phyloP scores from a whole-genome alignment of 1,139 yeast species.

The Taphrina populina region DNA sequence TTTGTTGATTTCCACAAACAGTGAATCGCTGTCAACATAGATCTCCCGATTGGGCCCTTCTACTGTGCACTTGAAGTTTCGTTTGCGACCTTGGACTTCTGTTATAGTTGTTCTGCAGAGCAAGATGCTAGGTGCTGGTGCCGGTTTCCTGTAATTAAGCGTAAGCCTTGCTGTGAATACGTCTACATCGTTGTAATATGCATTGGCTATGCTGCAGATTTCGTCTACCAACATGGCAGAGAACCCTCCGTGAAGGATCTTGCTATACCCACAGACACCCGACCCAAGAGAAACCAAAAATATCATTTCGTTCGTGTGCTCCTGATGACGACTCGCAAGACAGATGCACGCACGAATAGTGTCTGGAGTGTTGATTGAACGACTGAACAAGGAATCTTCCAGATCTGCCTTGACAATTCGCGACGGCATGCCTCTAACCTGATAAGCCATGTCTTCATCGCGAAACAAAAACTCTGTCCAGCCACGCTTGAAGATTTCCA shows the following conservation, averaged over 20 bases:
- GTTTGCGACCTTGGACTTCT: conserved; percentile 19
- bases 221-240: conserved; percentile 28
- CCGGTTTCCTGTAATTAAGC: conserved; percentile 23
- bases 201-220: conserved; percentile 11
- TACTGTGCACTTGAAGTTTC: conserved; percentile 15
- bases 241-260: conserved; percentile 23
- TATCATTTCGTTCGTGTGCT: conserved; percentile 20
- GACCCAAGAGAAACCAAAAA: conserved; percentile 20
- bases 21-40: conserved; percentile 14
- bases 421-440: not conserved
- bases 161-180: conserved; percentile 25
- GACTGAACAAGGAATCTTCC: conserved; percentile 24
- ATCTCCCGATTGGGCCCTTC: conserved; percentile 20
- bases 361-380: conserved; percentile 1
- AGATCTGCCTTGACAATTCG: conserved; percentile 17
- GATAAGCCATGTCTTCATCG: too few species aligned
- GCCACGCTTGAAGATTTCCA: not conserved
- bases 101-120: conserved; percentile 18
- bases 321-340: conserved; percentile 1
- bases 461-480: not conserved
- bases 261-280: conserved; percentile 25
- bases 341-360: conserved; percentile 6
- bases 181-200: not conserved
- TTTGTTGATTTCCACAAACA: conserved; percentile 13
- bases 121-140: conserved; percentile 21